A percentile compares a stretch with the other conserved stretches of the same genome.
Conservation (phyloP, 345 rosid species). For the Citropsis articulata region DNA sequence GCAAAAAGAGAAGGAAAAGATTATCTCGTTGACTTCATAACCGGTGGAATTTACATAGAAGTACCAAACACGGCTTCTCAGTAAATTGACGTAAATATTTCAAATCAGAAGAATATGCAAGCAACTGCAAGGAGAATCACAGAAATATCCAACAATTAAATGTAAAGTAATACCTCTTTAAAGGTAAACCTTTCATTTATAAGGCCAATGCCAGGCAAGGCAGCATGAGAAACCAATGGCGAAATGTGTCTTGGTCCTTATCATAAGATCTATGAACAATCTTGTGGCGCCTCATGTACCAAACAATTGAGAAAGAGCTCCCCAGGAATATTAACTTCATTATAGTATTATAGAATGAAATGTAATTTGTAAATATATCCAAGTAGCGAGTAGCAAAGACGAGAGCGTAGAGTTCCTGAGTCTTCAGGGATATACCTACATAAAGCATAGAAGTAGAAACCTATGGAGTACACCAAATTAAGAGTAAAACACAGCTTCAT, state of each 20-base stretch:
- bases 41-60: neutral
- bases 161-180: conserved; percentile 44
- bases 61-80: neutral
- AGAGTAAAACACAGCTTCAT: neutral
- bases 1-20: neutral
- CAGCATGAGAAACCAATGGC: conserved; percentile 49
- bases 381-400: conserved; percentile 73
- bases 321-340: conserved; percentile 48
- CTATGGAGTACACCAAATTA: neutral
- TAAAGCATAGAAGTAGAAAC: neutral
- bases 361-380: conserved; percentile 57
- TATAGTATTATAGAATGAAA: conserved; percentile 62
- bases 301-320: conserved; percentile 44
- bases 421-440: conserved; percentile 79
- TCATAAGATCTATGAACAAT: conserved; percentile 42
- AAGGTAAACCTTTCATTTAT: conserved; percentile 59
- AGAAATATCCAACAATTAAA: conserved; percentile 1
- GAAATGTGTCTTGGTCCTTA: conserved; percentile 60
- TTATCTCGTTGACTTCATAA: neutral
- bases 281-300: conserved; percentile 53
- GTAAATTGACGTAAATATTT: neutral
- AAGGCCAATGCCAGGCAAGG: conserved; percentile 69
- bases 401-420: conserved; percentile 80
- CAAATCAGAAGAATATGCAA: neutral
- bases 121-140: neutral